Percentiles rank a stretch among this genome's conserved stretches.
These are phyloP conservation scores for Pleurotus tuber-regium DNA, from an alignment of 768 basidiomycete species.

Conservation along the genomic window DNA sequence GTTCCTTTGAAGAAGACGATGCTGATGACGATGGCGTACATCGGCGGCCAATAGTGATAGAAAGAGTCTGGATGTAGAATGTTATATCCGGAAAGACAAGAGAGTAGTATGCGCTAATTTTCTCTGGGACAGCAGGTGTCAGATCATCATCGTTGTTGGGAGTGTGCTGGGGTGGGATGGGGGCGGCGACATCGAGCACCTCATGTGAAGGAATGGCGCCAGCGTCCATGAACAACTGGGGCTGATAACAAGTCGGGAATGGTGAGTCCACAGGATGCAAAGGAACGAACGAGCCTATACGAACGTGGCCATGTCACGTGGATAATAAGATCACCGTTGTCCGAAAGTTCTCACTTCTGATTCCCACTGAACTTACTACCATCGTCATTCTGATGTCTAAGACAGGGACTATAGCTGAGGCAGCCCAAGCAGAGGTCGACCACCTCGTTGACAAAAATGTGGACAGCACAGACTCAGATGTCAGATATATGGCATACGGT, in stretches of 20 bases:
- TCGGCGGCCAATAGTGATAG: slow-evolving; percentile 90
- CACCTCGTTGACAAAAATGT: slow-evolving; percentile 61
- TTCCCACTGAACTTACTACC: too few species aligned
- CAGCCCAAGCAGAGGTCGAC: slow-evolving; percentile 49
- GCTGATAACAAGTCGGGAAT: not conserved
- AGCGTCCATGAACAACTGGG: slow-evolving; percentile 11
- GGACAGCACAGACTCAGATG: slow-evolving; percentile 63
- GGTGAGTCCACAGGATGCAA: not conserved
- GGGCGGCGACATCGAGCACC: not conserved
- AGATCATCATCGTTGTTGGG: slow-evolving; percentile 17
- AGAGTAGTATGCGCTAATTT: slow-evolving; percentile 91
- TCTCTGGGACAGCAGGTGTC: slow-evolving; percentile 52
- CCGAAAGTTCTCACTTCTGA: slow-evolving; percentile 5
- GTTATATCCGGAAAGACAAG: slow-evolving; percentile 93
- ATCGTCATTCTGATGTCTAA: slow-evolving; percentile 33
- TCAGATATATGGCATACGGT: slow-evolving; percentile 76
- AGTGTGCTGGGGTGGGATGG: not conserved
- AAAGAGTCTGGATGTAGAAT: slow-evolving; percentile 95
- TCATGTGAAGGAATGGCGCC: slow-evolving; percentile 2
- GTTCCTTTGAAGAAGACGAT: slow-evolving; percentile 57
- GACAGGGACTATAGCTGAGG: slow-evolving; percentile 33
- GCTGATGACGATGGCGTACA: slow-evolving; percentile 58
- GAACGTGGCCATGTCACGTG: slow-evolving; percentile 11
- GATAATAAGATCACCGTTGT: not conserved
- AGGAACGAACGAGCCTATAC: not conserved